phyloP scores from a whole-genome alignment of 768 basidiomycete species.

The Gymnopilus junonius region DNA sequence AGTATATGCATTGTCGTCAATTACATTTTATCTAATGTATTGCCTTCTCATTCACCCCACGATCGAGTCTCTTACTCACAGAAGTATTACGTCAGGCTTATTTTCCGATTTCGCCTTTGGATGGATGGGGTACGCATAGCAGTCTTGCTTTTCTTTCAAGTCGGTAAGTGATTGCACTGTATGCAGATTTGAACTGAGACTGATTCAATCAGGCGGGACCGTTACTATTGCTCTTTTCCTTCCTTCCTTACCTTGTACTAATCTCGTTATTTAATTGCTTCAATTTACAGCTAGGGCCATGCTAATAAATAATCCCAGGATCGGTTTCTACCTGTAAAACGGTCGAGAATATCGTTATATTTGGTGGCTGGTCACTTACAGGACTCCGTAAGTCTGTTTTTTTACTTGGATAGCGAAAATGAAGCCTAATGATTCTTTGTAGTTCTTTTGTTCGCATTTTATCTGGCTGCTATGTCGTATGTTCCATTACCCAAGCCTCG shows the following conservation, averaged over 20 bases:
- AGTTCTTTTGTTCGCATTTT: conserved; percentile 35
- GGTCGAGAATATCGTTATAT: conserved; percentile 31
- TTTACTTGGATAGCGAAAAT: background rate
- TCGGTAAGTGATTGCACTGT: conserved; percentile 23
- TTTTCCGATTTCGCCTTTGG: conserved; percentile 42
- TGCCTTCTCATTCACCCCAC: background rate
- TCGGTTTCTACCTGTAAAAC: conserved; percentile 33
- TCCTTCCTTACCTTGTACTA: conserved; percentile 38
- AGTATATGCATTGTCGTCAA: conserved; percentile 34
- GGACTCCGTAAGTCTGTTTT: conserved; percentile 36
- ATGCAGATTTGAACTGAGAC: background rate
- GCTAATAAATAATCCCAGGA: conserved; percentile 19
- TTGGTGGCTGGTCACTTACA: conserved; percentile 35
- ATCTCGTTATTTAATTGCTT: conserved; percentile 29
- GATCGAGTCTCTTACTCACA: background rate
- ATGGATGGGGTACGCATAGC: conserved; percentile 38
- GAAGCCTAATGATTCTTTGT: background rate
- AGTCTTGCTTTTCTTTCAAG: conserved; percentile 36
- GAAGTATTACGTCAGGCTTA: conserved; percentile 32
- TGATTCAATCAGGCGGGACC: conserved; percentile 31
- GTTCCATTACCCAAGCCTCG: conserved; percentile 28
- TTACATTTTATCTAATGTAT: conserved; percentile 44
- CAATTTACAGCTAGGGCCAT: background rate
- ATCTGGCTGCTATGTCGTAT: conserved; percentile 32
- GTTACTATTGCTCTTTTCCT: conserved; percentile 33